Evolutionary conservation across 164 flowering plant species (phyloP).

Genomic region (Cinnamomum micranthum): DNA sequence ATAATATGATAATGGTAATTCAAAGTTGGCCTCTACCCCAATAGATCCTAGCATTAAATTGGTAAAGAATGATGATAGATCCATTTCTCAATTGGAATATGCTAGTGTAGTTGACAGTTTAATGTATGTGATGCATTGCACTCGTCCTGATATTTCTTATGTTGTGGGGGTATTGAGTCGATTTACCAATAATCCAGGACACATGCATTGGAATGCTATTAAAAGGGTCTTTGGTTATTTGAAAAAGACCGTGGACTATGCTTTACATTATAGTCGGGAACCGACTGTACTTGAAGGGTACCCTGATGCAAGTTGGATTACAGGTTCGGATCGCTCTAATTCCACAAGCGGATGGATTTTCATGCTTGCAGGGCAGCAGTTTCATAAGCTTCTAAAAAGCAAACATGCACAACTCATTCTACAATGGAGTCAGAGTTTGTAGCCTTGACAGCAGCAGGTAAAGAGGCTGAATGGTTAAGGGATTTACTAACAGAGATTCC

Average conservation of each 20-base stretch:
- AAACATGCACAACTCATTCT: not conserved
- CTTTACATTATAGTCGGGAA: too few species aligned
- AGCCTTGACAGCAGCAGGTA: not conserved
- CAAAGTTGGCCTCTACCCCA: too few species aligned
- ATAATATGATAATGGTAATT: not conserved
- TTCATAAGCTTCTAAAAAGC: not conserved
- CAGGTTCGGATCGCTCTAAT: not conserved
- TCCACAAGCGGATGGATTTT: not conserved
- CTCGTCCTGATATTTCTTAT: too few species aligned
- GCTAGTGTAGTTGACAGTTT: not conserved
- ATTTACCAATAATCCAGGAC: not conserved
- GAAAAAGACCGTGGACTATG: too few species aligned
- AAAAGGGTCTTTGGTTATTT: too few species aligned
- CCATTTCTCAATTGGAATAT: not conserved
- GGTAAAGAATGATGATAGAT: too few species aligned
- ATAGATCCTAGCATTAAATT: too few species aligned
- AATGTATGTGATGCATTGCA: too few species aligned
- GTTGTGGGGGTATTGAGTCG: not conserved
- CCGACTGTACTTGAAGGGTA: too few species aligned
- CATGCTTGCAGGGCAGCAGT: not conserved
- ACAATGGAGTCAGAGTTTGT: not conserved
- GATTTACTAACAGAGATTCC: too few species aligned
- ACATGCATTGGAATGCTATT: too few species aligned
- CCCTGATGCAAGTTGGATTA: not conserved
- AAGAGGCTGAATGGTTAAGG: not conserved